Percentiles rank a stretch among this genome's conserved stretches.
phyloP scores from a whole-genome alignment of 306 rosid genomes.

The Cucurbita ficifolia region DNA sequence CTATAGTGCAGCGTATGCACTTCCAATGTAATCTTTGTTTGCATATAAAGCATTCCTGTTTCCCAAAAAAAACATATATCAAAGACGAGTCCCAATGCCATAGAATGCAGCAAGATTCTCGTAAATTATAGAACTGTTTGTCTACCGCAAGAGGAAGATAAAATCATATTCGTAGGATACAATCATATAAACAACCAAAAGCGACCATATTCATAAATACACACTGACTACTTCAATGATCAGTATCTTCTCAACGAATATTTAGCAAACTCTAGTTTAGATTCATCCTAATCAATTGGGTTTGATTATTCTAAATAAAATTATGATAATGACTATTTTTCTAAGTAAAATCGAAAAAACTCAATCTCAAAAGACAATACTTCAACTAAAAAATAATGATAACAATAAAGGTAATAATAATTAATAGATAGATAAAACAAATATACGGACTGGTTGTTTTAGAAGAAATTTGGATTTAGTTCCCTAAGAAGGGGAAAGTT shows the following conservation, averaged over 20 bases:
- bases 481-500: too few relatives aligned
- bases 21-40: constrained; percentile 41
- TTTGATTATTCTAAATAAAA: too few relatives aligned
- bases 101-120: background rate
- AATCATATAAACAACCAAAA: background rate
- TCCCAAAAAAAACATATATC: background rate
- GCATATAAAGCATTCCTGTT: constrained; percentile 71
- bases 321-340: too few relatives aligned
- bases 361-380: too few relatives aligned
- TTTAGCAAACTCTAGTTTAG: background rate
- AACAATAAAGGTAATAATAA: too few relatives aligned
- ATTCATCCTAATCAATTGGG: background rate
- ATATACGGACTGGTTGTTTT: too few relatives aligned
- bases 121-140: background rate
- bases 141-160: background rate
- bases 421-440: too few relatives aligned
- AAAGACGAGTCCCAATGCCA: background rate
- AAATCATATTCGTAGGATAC: background rate
- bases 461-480: too few relatives aligned
- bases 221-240: background rate
- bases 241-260: background rate
- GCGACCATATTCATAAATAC: background rate
- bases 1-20: constrained; percentile 52
- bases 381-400: too few relatives aligned
- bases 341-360: too few relatives aligned